Evolutionary conservation across 2,329 filamentous ascomycete genomes (phyloP).

Genomic region (Anisogramma anomala): DNA sequence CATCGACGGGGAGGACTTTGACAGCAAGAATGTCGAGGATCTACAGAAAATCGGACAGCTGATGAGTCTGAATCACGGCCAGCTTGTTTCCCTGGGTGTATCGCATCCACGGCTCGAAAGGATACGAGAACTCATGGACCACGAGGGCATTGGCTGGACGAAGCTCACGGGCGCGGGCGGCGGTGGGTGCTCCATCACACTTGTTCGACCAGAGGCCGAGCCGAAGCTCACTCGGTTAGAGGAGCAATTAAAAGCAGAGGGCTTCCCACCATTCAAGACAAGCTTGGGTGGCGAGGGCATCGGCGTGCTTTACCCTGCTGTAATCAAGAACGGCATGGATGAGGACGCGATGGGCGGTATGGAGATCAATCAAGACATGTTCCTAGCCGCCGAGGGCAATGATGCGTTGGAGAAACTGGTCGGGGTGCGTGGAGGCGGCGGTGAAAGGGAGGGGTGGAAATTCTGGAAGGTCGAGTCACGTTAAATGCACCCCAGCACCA

Average conservation of each 20-base stretch:
- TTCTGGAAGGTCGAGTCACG: conserved; percentile 61
- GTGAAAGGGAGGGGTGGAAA: conserved; percentile 71
- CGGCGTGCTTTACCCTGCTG: conserved; percentile 85
- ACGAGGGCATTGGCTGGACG: conserved; percentile 86
- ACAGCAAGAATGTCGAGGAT: conserved; percentile 49
- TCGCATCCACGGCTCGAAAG: conserved; percentile 90
- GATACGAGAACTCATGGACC: conserved; percentile 80
- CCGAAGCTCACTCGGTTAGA: conserved; percentile 54
- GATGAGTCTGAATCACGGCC: conserved; percentile 86
- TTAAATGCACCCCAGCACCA: conserved; percentile 12
- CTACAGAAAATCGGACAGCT: conserved; percentile 73
- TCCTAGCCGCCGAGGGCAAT: conserved; percentile 72
- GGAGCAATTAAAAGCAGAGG: conserved; percentile 52
- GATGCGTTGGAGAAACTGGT: conserved; percentile 81
- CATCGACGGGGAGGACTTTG: conserved; percentile 52
- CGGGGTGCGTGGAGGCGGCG: conserved; percentile 58
- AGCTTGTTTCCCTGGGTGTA: conserved; percentile 82
- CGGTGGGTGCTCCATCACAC: conserved; percentile 87
- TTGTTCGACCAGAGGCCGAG: conserved; percentile 57
- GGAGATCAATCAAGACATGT: conserved; percentile 78
- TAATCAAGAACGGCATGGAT: conserved; percentile 72
- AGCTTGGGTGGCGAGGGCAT: conserved; percentile 89
- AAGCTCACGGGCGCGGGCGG: conserved; percentile 94
- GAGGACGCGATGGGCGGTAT: conserved; percentile 71
- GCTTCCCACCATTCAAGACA: conserved; percentile 76